Conservation (phyloP, 2,329 filamentous ascomycete genomes). For the Colletotrichum higginsianum region DNA sequence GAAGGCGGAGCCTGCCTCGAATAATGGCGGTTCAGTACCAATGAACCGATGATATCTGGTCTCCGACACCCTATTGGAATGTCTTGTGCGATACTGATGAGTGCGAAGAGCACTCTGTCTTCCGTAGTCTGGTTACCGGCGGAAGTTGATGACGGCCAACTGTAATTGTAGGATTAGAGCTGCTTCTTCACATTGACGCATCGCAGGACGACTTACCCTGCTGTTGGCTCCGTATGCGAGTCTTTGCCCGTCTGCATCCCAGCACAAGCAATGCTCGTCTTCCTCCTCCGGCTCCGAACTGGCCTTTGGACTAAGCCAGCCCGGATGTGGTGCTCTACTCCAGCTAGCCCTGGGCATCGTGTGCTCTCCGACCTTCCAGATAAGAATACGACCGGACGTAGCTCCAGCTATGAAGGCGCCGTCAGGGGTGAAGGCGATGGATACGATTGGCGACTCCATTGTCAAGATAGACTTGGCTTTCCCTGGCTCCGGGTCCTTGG, state of each 20-base stretch:
- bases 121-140: slow-evolving; percentile 50
- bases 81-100: neutral
- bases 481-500: slow-evolving; percentile 63
- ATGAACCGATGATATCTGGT: slow-evolving; percentile 3
- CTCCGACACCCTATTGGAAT: slow-evolving; percentile 12
- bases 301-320: slow-evolving; percentile 71
- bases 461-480: slow-evolving; percentile 73
- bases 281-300: slow-evolving; percentile 70
- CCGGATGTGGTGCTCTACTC: slow-evolving; percentile 68
- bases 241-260: slow-evolving; percentile 74
- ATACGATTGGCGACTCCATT: slow-evolving; percentile 71
- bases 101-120: neutral
- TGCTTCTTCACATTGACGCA: neutral
- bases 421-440: slow-evolving; percentile 74
- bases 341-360: slow-evolving; percentile 73
- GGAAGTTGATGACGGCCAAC: slow-evolving; percentile 68
- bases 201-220: slow-evolving; percentile 62
- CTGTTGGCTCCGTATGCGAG: slow-evolving; percentile 76
- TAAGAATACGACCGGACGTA: slow-evolving; percentile 70
- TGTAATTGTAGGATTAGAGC: slow-evolving; percentile 43
- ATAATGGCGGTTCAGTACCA: neutral
- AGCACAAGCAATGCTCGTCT: slow-evolving; percentile 73
- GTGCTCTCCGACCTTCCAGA: slow-evolving; percentile 76
- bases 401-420: slow-evolving; percentile 75
- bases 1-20: neutral